Conservation (phyloP, 495 filamentous ascomycete species). For the Parathielavia hyrcaniae region DNA sequence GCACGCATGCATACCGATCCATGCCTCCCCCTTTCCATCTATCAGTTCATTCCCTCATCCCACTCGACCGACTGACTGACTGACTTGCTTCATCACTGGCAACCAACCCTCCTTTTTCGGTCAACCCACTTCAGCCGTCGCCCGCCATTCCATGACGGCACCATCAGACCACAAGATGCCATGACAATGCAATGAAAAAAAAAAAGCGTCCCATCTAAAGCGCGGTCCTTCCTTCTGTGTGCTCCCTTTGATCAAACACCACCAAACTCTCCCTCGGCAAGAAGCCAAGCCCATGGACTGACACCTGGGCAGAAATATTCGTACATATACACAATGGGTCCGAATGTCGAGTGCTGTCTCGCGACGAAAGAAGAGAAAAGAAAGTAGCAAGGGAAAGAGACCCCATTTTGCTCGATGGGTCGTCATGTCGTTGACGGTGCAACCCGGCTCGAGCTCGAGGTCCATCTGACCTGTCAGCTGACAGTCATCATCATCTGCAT, state of each 20-base stretch:
- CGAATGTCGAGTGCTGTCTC: background rate
- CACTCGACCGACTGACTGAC: background rate
- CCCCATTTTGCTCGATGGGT: background rate
- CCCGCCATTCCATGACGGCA: background rate
- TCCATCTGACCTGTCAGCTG: slow-evolving; percentile 34
- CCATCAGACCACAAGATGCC: background rate
- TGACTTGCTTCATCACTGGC: background rate
- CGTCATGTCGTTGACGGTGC: no score
- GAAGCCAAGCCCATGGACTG: background rate
- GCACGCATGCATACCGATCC: background rate
- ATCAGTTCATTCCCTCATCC: background rate
- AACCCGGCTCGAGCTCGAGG: no score
- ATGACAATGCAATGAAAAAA: slow-evolving; percentile 3
- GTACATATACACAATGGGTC: slow-evolving; percentile 18
- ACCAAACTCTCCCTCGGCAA: background rate
- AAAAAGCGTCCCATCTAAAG: background rate
- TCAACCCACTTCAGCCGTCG: background rate
- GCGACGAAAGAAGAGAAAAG: background rate
- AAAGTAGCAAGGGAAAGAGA: background rate
- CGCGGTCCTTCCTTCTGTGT: background rate
- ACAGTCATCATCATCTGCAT: slow-evolving; percentile 72
- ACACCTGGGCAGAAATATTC: slow-evolving; percentile 6
- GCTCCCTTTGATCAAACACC: background rate
- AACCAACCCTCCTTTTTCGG: background rate
- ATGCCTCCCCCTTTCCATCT: background rate